Conservation (phyloP, 164 flowering plant species). For the Echeveria elegans region DNA sequence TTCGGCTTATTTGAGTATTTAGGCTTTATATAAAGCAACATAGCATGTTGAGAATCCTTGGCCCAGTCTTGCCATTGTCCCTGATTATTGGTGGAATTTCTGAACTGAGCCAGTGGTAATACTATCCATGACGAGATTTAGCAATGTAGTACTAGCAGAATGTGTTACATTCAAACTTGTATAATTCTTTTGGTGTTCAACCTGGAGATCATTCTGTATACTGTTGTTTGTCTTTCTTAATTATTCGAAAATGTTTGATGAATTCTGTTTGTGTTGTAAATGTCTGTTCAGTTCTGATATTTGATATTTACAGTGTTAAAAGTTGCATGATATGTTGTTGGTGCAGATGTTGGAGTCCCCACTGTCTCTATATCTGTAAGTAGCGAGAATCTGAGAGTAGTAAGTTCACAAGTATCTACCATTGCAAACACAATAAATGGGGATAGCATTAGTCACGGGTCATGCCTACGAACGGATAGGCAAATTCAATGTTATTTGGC, state of each 20-base stretch:
- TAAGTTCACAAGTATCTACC: constrained; percentile 17
- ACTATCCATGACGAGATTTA: not conserved
- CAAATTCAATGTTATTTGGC: constrained; percentile 82
- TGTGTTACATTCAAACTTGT: not conserved
- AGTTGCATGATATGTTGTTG: constrained; percentile 1
- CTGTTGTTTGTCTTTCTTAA: not conserved
- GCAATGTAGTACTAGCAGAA: not conserved
- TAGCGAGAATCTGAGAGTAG: constrained; percentile 21
- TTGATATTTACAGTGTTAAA: not conserved
- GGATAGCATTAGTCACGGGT: constrained; percentile 23
- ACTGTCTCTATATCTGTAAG: constrained; percentile 19
- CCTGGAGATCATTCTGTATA: not conserved
- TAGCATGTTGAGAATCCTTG: not conserved
- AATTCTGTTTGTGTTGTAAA: not conserved
- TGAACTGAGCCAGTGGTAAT: not conserved
- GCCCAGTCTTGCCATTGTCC: not conserved
- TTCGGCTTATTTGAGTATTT: not conserved
- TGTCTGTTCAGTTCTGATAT: not conserved
- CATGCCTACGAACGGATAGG: constrained; percentile 69
- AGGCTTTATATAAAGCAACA: not conserved
- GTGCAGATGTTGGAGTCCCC: constrained; percentile 45
- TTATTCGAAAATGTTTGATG: not conserved
- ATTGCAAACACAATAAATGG: constrained; percentile 20
- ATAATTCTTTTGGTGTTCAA: not conserved
- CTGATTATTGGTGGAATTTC: not conserved